Conservation (phyloP, 2,329 filamentous ascomycete species). For the Pseudohalonectria lignicola region DNA sequence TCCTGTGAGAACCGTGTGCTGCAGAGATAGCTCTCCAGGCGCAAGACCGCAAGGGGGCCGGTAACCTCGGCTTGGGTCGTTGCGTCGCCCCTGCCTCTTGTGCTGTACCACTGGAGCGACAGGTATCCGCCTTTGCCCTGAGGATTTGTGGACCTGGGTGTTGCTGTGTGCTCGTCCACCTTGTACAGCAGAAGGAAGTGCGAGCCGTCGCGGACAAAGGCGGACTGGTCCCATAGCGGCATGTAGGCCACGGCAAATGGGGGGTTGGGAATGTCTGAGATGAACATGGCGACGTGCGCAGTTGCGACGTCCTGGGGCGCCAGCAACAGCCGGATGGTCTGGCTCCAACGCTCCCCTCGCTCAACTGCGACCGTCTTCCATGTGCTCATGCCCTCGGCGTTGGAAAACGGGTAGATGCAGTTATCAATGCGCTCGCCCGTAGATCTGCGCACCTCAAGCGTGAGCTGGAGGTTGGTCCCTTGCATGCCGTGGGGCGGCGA, state of each 20-base stretch:
- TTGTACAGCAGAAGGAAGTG: constrained; percentile 79
- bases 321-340: constrained; percentile 75
- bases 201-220: constrained; percentile 77
- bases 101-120: constrained; percentile 68
- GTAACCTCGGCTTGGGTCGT: constrained; percentile 59
- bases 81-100: constrained; percentile 54
- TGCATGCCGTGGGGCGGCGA: constrained; percentile 51
- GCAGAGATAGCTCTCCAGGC: constrained; percentile 76
- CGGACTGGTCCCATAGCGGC: constrained; percentile 84
- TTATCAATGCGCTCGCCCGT: constrained; percentile 75
- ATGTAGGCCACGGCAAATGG: constrained; percentile 90
- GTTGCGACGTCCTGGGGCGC: constrained; percentile 68
- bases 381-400: constrained; percentile 64
- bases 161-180: constrained; percentile 82
- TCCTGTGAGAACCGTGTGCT: constrained; percentile 95
- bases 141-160: constrained; percentile 42
- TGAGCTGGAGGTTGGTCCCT: constrained; percentile 73
- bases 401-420: constrained; percentile 81
- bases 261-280: constrained; percentile 75
- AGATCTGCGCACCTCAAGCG: constrained; percentile 72
- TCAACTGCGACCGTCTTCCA: constrained; percentile 81
- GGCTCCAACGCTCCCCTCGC: constrained; percentile 73
- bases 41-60: constrained; percentile 69
- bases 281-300: constrained; percentile 79
- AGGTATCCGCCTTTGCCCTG: constrained; percentile 68